Evolutionary conservation across 371 early-diverging fungal species (phyloP), one percentile per base, ranked within the genome.

Genomic region (Mucor ambiguus): DNA sequence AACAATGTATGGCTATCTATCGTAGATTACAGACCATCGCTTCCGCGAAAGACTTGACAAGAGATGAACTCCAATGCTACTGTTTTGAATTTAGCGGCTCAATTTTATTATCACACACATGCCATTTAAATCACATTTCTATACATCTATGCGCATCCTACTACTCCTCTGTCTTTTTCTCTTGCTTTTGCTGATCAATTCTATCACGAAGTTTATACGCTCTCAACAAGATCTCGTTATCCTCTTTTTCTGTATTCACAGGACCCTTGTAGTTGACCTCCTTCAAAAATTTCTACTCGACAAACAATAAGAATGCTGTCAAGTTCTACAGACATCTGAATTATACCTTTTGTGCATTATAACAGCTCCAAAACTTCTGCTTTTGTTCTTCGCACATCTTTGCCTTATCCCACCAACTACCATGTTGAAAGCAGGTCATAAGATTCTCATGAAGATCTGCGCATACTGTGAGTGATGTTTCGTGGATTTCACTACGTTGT

Each of bases 401-500:
- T 2, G 86, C 86, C 54, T 84, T 85, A 48, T 87, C 88, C 86
- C 85, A 85, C 86, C 85, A 86, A 10, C 85, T 81, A 7, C 88
- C 88, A 29, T 83, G 64, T 49, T 78, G 72, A n/a, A 87, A 80
- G 58, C 88, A 87, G 16, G 73, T 76, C 48, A 82, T 60, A 11
- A 87, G 64, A 4, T 83, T 79, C 44, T 75, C 73, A 52, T 87
- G 83, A 5, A 86, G 58, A 69, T 87, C 88, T 10, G 84, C 85
- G 63, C 88, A 87, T 49, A 84, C 76, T 49, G 79, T 83, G 16
- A 82, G 41, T 2, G 88, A 79, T 0, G 82, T 77, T 12, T 68
- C 77, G 26, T 86, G 84, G 30, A 86, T 84, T 33, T 83, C 86
- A 18, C 74, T 76, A 38, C 76, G 72, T 55, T 87, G 88, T 35